A percentile compares a stretch with the other conserved stretches of the same genome.
Conservation (phyloP, 2,329 filamentous ascomycete species). For the Macrophomina tecta region DNA sequence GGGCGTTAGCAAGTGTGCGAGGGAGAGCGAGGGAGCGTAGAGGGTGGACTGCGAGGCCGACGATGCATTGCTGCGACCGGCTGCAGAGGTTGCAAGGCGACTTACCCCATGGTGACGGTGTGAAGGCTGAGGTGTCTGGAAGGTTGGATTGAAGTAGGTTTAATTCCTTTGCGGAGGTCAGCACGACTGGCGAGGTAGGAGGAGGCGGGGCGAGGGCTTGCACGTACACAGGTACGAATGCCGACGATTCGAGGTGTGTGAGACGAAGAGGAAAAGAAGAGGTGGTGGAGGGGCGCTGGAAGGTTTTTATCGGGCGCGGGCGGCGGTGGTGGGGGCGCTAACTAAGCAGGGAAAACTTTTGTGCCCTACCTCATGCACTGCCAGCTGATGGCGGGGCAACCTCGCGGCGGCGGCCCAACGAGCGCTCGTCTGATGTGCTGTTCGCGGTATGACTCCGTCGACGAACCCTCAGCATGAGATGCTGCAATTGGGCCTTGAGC, state of each 20-base stretch:
- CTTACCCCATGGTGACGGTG: constrained; percentile 68
- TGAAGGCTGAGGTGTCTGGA: constrained; percentile 36
- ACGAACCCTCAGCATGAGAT: not conserved
- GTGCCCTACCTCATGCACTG: constrained; percentile 23
- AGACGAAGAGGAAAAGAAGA: constrained; percentile 28
- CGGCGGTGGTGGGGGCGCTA: constrained; percentile 29
- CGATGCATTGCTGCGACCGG: not conserved
- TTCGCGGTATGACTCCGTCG: constrained; percentile 25
- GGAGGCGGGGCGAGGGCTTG: not conserved
- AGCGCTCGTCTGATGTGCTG: constrained; percentile 28
- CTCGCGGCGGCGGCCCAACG: constrained; percentile 25
- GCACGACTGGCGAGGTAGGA: constrained; percentile 8
- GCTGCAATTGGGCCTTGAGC: constrained; percentile 24
- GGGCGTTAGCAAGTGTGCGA: constrained; percentile 22
- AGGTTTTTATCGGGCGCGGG: constrained; percentile 29
- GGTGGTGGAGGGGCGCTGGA: constrained; percentile 27
- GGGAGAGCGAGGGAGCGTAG: not conserved
- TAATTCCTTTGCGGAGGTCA: constrained; percentile 31
- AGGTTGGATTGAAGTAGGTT: constrained; percentile 42
- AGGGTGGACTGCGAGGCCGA: constrained; percentile 6
- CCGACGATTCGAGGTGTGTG: constrained; percentile 37
- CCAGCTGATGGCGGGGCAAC: constrained; percentile 25
- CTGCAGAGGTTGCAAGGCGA: constrained; percentile 35
- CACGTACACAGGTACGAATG: constrained; percentile 35
- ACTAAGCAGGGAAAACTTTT: constrained; percentile 29